These are phyloP conservation scores for Senna siamea DNA, from an alignment of 306 rosid species.

Conservation along the genomic window DNA sequence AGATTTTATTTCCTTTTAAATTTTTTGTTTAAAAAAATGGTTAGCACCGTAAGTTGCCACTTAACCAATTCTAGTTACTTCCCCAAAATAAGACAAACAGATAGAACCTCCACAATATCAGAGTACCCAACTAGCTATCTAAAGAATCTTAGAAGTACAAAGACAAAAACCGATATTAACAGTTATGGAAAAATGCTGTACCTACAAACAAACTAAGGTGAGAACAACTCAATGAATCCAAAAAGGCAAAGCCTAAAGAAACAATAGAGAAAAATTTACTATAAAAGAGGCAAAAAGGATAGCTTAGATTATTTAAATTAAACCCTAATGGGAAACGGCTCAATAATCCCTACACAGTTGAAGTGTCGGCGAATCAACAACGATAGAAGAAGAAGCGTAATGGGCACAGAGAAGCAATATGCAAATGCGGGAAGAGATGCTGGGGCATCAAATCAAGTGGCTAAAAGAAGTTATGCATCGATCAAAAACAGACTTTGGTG, in stretches of 20 bases:
- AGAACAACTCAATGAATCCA: conserved; percentile 40
- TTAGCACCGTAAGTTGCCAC: conserved; percentile 13
- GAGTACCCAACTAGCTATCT: not conserved
- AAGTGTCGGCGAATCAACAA: conserved; percentile 50
- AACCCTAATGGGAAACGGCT: conserved; percentile 42
- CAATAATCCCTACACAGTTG: conserved; percentile 50
- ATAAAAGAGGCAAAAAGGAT: not conserved
- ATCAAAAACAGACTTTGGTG: conserved; percentile 48
- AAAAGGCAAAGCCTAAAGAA: conserved; percentile 21
- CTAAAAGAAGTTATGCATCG: conserved; percentile 25
- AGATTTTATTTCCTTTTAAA: conserved; percentile 14
- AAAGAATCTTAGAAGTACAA: not conserved
- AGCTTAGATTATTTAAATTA: conserved; percentile 40
- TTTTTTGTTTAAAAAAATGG: not conserved
- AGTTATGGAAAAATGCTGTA: conserved; percentile 9
- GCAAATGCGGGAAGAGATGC: conserved; percentile 36
- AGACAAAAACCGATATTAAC: not conserved
- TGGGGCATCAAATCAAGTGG: conserved; percentile 38
- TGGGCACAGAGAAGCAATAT: conserved; percentile 22
- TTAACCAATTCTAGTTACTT: conserved; percentile 18
- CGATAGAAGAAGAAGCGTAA: conserved; percentile 26
- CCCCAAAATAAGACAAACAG: not conserved
- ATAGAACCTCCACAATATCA: conserved; percentile 32
- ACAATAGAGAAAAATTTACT: conserved; percentile 10
- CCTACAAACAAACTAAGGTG: conserved; percentile 35